Evolutionary conservation across 768 basidiomycete genomes (phyloP).

Genomic region (Lentinula boryana): DNA sequence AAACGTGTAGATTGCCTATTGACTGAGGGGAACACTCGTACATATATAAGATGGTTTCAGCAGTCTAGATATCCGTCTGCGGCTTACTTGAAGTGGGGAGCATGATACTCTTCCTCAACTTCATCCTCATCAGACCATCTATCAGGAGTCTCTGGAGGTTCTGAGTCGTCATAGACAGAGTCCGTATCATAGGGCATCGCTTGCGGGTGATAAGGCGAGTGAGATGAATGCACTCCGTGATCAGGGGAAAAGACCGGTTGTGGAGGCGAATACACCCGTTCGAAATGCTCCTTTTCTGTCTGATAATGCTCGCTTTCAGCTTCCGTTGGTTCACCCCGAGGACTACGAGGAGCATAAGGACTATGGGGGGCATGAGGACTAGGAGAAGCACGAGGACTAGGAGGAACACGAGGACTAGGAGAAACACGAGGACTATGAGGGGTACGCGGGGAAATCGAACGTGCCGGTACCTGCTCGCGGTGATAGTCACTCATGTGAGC

Average conservation of each 20-base stretch:
- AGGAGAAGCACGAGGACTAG: neutral
- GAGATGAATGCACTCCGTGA: neutral
- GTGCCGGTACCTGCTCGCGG: neutral
- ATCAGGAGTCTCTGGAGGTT: neutral
- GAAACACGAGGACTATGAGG: neutral
- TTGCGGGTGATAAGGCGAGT: neutral
- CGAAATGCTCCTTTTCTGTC: neutral
- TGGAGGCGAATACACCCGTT: neutral
- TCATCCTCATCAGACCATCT: conserved; percentile 5
- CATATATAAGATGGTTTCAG: neutral
- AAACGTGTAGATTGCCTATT: neutral
- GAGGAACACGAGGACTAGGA: neutral
- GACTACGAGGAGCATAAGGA: neutral
- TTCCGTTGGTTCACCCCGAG: neutral
- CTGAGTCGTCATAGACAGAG: neutral
- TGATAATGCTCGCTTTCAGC: neutral
- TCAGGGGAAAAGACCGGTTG: neutral
- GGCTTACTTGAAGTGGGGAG: neutral
- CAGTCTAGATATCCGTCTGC: neutral
- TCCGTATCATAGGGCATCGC: neutral
- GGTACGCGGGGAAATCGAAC: neutral
- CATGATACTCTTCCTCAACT: neutral
- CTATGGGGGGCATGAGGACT: neutral
- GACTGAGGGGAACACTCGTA: neutral
- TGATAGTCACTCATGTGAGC: neutral